Evolutionary conservation across 331 rosid species (phyloP), one percentile per base, ranked within the genome.

Genomic region (Stylosanthes scabra): DNA sequence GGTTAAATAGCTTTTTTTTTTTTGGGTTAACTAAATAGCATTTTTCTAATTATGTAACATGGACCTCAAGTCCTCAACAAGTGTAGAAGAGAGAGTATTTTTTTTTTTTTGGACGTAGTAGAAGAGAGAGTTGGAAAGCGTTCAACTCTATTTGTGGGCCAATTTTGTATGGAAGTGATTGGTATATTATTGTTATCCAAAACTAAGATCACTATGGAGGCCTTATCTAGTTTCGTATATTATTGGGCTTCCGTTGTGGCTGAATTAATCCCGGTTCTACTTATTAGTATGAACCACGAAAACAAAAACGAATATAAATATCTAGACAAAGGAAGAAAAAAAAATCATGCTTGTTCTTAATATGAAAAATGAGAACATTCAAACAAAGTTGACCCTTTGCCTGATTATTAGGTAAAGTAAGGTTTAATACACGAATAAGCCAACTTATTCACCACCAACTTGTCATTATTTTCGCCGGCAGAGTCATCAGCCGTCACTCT

Each of bases 401-500:
- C 52, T 11, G 42, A 40, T 41, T 70, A 70, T 70, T 70, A 70
- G 56, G 65, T 56, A 55, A 70, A 56, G 65, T 55, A 56, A 56
- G 10, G 27, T 56, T 29, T 1, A 20, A 20, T 40, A 56, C 65
- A 13, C 6, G 12, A 25, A 54, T 20, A 54, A 3, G 61, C 37
- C 61, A 56, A 8, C 3, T 54, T 20, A 20, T 20, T 54, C 20
- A 10, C 31, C 11, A 8, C 31, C 59, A 54, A 8, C 16, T 20
- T n/a, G 15, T 2, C 47, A 7, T n/a, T 31, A 39, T 68, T 52
- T 12, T 39, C 29, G 41, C 63, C 63, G 73, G 20, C 49, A 15
- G 11, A 51, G 61, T 20, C 28, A 20, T 20, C 25, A 20, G 25
- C 25, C 25, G 25, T 20, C 25, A 20, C 25, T 20, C 25, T 20